These are phyloP conservation scores for Castanea crenata DNA, from an alignment of 306 rosid species.

Conservation along the genomic window DNA sequence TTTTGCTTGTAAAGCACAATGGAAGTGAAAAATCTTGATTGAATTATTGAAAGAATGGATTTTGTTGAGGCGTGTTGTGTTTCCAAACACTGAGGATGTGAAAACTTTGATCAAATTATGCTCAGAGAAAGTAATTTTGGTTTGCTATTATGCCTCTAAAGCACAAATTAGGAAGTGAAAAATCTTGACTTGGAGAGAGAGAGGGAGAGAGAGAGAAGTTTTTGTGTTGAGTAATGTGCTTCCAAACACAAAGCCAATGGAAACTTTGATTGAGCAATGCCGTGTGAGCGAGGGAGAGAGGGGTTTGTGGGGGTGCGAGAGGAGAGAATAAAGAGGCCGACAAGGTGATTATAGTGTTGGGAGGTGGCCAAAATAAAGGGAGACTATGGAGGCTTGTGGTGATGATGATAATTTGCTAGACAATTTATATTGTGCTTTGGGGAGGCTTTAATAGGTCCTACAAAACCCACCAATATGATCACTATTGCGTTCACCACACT, in stretches of 20 bases:
- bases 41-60: no score
- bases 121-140: neutral
- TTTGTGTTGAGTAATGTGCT: neutral
- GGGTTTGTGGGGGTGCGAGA: neutral
- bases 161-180: neutral
- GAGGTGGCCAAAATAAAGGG: slow-evolving; percentile 63
- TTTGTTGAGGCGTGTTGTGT: neutral
- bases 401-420: slow-evolving; percentile 42
- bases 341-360: slow-evolving; percentile 80
- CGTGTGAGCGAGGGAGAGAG: neutral
- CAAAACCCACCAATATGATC: slow-evolving; percentile 27
- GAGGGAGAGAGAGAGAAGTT: no score
- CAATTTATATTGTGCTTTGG: slow-evolving; percentile 26
- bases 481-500: slow-evolving; percentile 15
- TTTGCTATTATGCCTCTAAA: neutral
- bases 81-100: neutral
- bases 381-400: slow-evolving; percentile 59
- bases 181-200: no score
- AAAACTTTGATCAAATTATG: neutral
- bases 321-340: slow-evolving; percentile 39
- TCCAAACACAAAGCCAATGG: neutral
- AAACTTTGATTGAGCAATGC: neutral
- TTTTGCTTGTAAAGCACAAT: neutral
- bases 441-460: slow-evolving; percentile 19
- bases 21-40: neutral